Conservation (phyloP, 2,329 filamentous ascomycete species). For the Ambrosiella beaveri region DNA sequence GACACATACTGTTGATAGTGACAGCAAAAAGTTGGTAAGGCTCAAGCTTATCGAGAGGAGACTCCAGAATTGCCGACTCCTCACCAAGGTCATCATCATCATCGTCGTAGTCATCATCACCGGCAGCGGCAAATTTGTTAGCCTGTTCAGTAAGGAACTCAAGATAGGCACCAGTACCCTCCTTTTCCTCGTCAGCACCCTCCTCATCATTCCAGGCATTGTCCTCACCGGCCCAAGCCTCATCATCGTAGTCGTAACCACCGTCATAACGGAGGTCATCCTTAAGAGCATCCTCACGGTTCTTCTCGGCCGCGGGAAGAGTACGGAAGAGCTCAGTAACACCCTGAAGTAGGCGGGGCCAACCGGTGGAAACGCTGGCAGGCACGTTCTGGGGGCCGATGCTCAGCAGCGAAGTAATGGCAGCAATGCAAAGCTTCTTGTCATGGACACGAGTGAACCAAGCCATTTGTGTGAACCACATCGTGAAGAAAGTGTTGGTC, state of each 20-base stretch:
- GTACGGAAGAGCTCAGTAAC: conserved; percentile 86
- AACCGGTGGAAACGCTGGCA: conserved; percentile 81
- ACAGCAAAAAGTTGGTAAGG: conserved; percentile 80
- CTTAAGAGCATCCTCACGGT: conserved; percentile 79
- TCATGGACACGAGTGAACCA: conserved; percentile 88
- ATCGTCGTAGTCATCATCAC: conserved; percentile 40
- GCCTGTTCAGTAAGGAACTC: conserved; percentile 94
- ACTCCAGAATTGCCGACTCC: conserved; percentile 82
- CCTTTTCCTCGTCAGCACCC: conserved; percentile 49
- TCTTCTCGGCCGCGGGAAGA: conserved; percentile 71
- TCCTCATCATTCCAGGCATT: conserved; percentile 62
- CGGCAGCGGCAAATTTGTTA: conserved; percentile 56
- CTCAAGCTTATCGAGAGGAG: conserved; percentile 86
- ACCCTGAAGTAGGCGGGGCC: conserved; percentile 77
- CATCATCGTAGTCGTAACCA: conserved; percentile 49
- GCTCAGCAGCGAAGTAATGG: conserved; percentile 71
- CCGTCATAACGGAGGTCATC: conserved; percentile 66
- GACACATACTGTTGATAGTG: conserved; percentile 59
- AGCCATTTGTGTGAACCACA: conserved; percentile 95
- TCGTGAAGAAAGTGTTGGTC: conserved; percentile 98
- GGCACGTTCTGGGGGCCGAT: conserved; percentile 70
- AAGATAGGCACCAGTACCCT: conserved; percentile 85
- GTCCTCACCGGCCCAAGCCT: conserved; percentile 70
- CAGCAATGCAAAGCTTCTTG: conserved; percentile 94
- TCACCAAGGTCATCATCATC: conserved; percentile 73